Evolutionary conservation across 768 basidiomycete species (phyloP).

Genomic region (Tylopilus vinaceipallidus): DNA sequence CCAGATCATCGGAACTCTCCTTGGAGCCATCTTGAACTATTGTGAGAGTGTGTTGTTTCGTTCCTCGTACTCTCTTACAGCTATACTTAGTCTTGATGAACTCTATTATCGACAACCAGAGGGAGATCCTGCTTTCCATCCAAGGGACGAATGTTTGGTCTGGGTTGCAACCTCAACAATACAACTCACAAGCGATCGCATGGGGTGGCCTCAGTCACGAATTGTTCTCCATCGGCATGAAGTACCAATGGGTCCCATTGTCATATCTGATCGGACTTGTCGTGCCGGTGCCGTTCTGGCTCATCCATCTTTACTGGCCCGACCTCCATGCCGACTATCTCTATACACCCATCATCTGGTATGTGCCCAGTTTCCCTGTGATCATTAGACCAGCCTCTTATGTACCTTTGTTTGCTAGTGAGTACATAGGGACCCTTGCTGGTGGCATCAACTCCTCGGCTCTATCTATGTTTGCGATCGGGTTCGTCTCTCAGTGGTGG

Average conservation of each 20-base stretch:
- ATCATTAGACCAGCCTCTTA: neutral
- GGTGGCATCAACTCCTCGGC: constrained; percentile 29
- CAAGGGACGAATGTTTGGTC: constrained; percentile 49
- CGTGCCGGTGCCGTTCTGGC: constrained; percentile 41
- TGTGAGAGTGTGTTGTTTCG: constrained; percentile 23
- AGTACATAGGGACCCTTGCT: constrained; percentile 16
- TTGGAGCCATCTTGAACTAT: constrained; percentile 50
- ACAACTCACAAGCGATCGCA: constrained; percentile 34
- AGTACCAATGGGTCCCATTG: constrained; percentile 42
- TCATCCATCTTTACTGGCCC: constrained; percentile 36
- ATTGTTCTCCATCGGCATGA: constrained; percentile 30
- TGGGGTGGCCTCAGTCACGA: constrained; percentile 39
- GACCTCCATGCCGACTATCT: constrained; percentile 23
- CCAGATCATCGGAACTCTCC: constrained; percentile 54
- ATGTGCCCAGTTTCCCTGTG: constrained; percentile 4
- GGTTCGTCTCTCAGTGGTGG: constrained; percentile 38
- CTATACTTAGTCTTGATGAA: constrained; percentile 54
- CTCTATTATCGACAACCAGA: constrained; percentile 50
- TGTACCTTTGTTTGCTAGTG: constrained; percentile 5
- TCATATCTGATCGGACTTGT: constrained; percentile 32
- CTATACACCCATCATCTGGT: constrained; percentile 33
- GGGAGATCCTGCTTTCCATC: constrained; percentile 48
- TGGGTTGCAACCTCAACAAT: constrained; percentile 29
- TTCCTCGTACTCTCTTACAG: neutral
- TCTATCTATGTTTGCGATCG: constrained; percentile 17